Conservation (phyloP, 768 basidiomycete genomes). For the Glaciozyma antarctica region DNA sequence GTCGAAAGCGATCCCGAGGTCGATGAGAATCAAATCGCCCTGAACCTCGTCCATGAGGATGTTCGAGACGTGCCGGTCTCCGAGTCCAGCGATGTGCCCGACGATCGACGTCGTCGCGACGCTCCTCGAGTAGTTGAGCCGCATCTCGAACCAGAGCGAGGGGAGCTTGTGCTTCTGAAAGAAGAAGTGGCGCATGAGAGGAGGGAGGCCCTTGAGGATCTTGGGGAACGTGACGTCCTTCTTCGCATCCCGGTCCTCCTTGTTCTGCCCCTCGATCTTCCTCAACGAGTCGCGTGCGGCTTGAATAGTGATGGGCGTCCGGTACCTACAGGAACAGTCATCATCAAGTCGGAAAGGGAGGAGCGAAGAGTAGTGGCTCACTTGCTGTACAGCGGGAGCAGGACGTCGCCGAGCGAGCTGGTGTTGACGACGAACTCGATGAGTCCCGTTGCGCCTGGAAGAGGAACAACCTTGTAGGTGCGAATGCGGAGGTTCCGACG, state of each 20-base stretch:
- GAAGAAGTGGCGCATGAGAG: conserved; percentile 91
- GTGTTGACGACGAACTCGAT: conserved; percentile 86
- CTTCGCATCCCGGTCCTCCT: conserved; percentile 8
- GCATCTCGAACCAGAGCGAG: conserved; percentile 82
- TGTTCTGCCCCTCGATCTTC: conserved; percentile 4
- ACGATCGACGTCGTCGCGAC: conserved; percentile 90
- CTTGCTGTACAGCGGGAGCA: conserved; percentile 13
- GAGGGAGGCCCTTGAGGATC: conserved; percentile 50
- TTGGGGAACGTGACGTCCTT: conserved; percentile 39
- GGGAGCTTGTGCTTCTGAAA: conserved; percentile 80
- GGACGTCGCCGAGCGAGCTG: conserved; percentile 48
- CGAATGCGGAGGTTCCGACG: conserved; percentile 64
- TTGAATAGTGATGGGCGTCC: not conserved
- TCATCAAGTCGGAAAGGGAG: too few relatives aligned
- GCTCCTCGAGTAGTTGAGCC: conserved; percentile 79
- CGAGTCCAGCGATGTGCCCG: conserved; percentile 81
- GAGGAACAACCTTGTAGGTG: conserved; percentile 79
- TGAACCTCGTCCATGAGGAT: conserved; percentile 73
- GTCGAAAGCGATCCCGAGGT: conserved; percentile 93
- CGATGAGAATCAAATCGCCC: conserved; percentile 90
- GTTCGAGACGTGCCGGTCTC: conserved; percentile 85
- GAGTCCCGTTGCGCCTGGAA: conserved; percentile 68
- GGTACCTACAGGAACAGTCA: not conserved
- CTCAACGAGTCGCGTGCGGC: not conserved
- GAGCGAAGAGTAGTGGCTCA: not conserved